A percentile compares a stretch with the other conserved stretches of the same genome.
These are phyloP conservation scores for Talaromyces pinophilus DNA, from an alignment of 2,329 filamentous ascomycete species.

Conservation along the genomic window DNA sequence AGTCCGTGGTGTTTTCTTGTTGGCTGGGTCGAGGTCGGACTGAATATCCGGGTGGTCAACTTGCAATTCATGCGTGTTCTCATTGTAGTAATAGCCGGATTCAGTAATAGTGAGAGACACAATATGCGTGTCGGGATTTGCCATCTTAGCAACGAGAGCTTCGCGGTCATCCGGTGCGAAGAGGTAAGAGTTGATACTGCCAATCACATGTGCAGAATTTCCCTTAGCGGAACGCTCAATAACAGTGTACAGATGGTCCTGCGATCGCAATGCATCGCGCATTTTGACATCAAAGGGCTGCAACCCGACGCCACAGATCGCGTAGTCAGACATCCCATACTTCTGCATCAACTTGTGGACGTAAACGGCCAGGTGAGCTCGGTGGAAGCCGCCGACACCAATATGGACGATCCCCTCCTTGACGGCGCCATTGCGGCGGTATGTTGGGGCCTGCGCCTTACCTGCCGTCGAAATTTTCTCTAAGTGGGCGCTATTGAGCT, in stretches of 20 bases:
- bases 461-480: neutral
- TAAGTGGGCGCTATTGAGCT: neutral
- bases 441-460: slow-evolving; percentile 39
- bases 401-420: slow-evolving; percentile 59
- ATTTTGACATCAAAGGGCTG: slow-evolving; percentile 54
- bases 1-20: slow-evolving; percentile 49
- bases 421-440: slow-evolving; percentile 46
- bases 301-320: slow-evolving; percentile 56
- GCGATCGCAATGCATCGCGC: slow-evolving; percentile 52
- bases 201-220: slow-evolving; percentile 52
- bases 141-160: slow-evolving; percentile 58
- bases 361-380: slow-evolving; percentile 57
- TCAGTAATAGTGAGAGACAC: slow-evolving; percentile 60
- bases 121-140: slow-evolving; percentile 56
- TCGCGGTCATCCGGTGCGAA: slow-evolving; percentile 55
- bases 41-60: slow-evolving; percentile 54
- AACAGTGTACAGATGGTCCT: slow-evolving; percentile 57
- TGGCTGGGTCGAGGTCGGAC: slow-evolving; percentile 48
- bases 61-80: slow-evolving; percentile 58
- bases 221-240: slow-evolving; percentile 57
- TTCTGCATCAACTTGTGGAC: slow-evolving; percentile 53
- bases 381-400: slow-evolving; percentile 58
- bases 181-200: slow-evolving; percentile 57
- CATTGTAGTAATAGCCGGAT: slow-evolving; percentile 60
- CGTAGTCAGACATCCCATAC: slow-evolving; percentile 49